Conservation (phyloP, 352 stramenopile genomes). For the Thalassiosira oceanica region DNA sequence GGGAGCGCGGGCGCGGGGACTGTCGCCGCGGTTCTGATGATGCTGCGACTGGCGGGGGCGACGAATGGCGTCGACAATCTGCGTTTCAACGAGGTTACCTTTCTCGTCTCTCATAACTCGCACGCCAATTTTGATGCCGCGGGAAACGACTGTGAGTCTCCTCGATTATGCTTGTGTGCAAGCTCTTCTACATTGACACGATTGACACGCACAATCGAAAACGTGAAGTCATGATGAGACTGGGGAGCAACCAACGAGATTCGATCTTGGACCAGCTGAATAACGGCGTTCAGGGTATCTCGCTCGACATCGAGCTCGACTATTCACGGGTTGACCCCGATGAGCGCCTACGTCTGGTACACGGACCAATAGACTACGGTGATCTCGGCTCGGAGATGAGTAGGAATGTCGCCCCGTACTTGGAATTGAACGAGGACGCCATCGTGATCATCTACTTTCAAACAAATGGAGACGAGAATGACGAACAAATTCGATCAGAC, state of each 20-base stretch:
- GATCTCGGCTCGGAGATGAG: constrained; percentile 17
- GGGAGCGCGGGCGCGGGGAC: background rate
- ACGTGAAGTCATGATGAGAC: background rate
- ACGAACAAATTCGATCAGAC: background rate
- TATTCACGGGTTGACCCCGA: background rate
- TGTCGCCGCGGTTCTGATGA: background rate
- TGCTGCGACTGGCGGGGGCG: background rate
- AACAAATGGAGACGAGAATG: constrained; percentile 1
- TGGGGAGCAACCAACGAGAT: constrained; percentile 26
- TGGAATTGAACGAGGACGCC: constrained; percentile 26
- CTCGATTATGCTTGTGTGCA: no score
- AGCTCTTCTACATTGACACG: background rate
- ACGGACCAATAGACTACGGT: constrained; percentile 20
- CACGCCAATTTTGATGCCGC: constrained; percentile 20
- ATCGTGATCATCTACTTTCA: constrained; percentile 24
- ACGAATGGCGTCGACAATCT: constrained; percentile 14
- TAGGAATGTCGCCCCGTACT: constrained; percentile 26
- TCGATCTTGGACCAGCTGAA: constrained; percentile 23
- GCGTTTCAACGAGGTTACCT: constrained; percentile 18
- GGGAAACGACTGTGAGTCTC: constrained; percentile 7
- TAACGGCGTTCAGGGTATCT: constrained; percentile 13
- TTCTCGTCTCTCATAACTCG: constrained; percentile 23
- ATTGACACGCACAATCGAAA: no score
- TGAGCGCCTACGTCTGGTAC: constrained; percentile 13
- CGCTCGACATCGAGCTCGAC: constrained; percentile 22